Base-by-base conservation (phyloP, 768 basidiomycete species). In the Podaxis mareebaensis region DNA sequence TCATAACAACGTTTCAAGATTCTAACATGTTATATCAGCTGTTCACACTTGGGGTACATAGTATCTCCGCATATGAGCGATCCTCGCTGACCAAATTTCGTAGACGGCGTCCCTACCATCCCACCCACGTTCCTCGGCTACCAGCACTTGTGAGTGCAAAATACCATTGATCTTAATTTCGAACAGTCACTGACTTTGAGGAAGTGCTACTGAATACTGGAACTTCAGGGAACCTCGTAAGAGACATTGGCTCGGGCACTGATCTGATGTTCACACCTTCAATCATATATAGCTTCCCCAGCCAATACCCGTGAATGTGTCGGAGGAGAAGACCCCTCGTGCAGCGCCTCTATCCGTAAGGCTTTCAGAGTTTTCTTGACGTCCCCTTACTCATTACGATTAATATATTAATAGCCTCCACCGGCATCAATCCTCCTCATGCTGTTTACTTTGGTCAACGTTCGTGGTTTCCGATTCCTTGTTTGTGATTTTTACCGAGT, bases 91-190 rank as follows among this genome's bases (percentile, higher is more conserved):
- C 24, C n/a, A n/a, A 28, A 51, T 46, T 11, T 26, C 8, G 22
- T 53, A 81, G 83, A 85, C 63, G 83, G 83, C 7, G 80, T 85
- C 7, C 83, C 84, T 3, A 83, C 82, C 4, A 77, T 85, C 65
- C 71, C 85, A 49, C 79, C 79, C 30, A 72, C 75, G 57, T 65
- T 30, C 36, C 70, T 82, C 13, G 84, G 83, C 17, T 85, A 85
- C 67, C 75, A 68, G 46, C 84, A 84, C 61, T 82, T 74, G 74
- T 75, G 76, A 71, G 83, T 67, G 58, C 22, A 36, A 4, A 10
- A 69, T 53, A 13, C 33, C 22, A 33, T 30, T 13, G 38, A 24
- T 3, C 36, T 20, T 51, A n/a, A 30, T 55, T 15, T 54, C 52
- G 63, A 53, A 44, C 30, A 17, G 26, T 5, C 30, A 42, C 12